These are phyloP conservation scores for Ogataea henricii DNA, from an alignment of 805 yeast genomes.

Conservation along the genomic window DNA sequence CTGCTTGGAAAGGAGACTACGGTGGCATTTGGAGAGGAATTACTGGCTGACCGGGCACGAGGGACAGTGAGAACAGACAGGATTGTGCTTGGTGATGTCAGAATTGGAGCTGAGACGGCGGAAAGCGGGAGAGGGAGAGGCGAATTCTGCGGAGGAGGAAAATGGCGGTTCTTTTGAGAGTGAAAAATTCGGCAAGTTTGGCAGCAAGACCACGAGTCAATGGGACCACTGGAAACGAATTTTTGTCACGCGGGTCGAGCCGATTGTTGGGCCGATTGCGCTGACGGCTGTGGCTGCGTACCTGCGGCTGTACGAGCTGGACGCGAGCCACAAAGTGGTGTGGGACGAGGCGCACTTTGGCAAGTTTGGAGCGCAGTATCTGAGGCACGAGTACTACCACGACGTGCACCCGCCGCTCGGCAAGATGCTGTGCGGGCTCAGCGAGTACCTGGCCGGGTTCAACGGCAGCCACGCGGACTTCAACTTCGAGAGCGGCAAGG, in stretches of 20 bases:
- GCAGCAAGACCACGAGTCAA: background rate
- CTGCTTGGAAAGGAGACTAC: no score
- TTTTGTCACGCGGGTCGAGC: constrained; percentile 26
- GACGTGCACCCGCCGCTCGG: constrained; percentile 99
- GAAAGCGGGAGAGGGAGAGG: background rate
- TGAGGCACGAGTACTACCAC: constrained; percentile 85
- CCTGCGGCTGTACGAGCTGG: constrained; percentile 62
- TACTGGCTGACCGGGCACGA: no score
- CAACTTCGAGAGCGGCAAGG: constrained; percentile 67
- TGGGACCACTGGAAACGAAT: no score
- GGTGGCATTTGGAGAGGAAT: no score
- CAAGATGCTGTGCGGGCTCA: constrained; percentile 85
- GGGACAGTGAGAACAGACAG: background rate
- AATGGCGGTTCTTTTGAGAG: no score
- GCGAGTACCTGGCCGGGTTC: constrained; percentile 84
- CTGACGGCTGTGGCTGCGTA: constrained; percentile 50
- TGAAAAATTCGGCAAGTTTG: no score
- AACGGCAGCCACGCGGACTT: constrained; percentile 59
- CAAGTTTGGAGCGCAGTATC: constrained; percentile 89
- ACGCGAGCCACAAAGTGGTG: constrained; percentile 58
- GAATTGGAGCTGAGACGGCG: constrained; percentile 5
- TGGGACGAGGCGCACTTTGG: constrained; percentile 97
- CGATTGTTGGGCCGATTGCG: constrained; percentile 43
- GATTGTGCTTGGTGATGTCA: constrained; percentile 2
- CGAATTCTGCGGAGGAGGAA: background rate